Evolutionary conservation across 2,329 filamentous ascomycete species (phyloP), one percentile per base, ranked within the genome.

Genomic region (Lachnellula arida): DNA sequence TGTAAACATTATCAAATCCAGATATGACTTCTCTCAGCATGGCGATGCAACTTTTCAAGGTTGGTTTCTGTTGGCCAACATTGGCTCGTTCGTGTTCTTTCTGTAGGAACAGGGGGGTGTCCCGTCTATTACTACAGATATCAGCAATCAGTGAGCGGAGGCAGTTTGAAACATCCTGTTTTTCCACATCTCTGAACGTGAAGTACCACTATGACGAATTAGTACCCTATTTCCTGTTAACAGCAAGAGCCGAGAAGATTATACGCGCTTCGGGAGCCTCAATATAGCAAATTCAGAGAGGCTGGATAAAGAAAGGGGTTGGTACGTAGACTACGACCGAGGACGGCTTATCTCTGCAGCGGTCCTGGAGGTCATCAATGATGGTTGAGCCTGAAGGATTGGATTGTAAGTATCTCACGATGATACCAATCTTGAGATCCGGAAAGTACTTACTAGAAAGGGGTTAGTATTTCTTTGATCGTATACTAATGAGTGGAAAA

Each of bases 191-290:
- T 4, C 43, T 35, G 25, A 58, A 62, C 28, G 49, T 52, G 23
- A 51, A 58, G 40, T 62, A 58, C 60, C 57, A 60, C 47, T 62
- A 60, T 14, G 34, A 28, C 42, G 42, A 23, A 23, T 17, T 12
- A 22, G 42, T 44, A 44, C 19, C 8, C 42, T 15, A 22, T 19
- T 44, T n/a, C 8, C 19, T 44, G 15, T 44, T 1, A 32, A 32
- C 3, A 32, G 28, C 8, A 12, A 32, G 28, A 12, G 28, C 28
- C 12, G 9, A 32, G 9, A 9, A 32, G 3, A 32, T 32, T 9
- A 11, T 11, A 32, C 9, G 28, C 28, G 28, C 28, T 32, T 32
- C 28, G 9, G 28, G 9, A 32, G 9, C 28, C 28, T 4, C 8
- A 1, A 12, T 1, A 12, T 32, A 32, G 9, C 28, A 32, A 12